These are phyloP conservation scores for Trametes hirsuta DNA, from an alignment of 1,284 basidiomycete species.

Conservation along the genomic window DNA sequence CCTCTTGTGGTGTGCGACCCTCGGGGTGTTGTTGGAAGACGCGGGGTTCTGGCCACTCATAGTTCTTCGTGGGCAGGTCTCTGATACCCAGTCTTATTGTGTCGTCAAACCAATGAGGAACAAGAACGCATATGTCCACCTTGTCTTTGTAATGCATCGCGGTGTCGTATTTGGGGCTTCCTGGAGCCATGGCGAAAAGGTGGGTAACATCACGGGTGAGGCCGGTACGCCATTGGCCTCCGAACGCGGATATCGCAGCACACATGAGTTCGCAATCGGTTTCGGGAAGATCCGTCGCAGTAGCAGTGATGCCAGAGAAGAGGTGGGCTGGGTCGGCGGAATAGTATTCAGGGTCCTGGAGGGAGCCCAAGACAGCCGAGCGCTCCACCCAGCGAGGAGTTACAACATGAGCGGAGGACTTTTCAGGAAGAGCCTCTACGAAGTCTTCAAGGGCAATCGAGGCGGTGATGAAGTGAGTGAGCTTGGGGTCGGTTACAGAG, in stretches of 20 bases:
- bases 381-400: constrained; percentile 66
- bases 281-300: constrained; percentile 63
- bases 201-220: constrained; percentile 87
- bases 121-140: constrained; percentile 62
- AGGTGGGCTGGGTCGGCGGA: constrained; percentile 77
- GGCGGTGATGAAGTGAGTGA: constrained; percentile 34
- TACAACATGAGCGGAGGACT: constrained; percentile 25
- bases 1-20: constrained; percentile 28
- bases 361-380: constrained; percentile 56
- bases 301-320: constrained; percentile 82
- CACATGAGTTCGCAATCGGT: constrained; percentile 75
- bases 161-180: constrained; percentile 61
- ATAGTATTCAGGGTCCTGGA: constrained; percentile 63
- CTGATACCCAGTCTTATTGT: constrained; percentile 64
- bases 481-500: constrained; percentile 19
- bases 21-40: constrained; percentile 41
- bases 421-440: constrained; percentile 28
- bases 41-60: constrained; percentile 74
- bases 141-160: constrained; percentile 60
- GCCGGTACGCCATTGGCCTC: constrained; percentile 78
- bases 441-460: constrained; percentile 29
- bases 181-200: constrained; percentile 64
- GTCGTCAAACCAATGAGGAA: constrained; percentile 88
- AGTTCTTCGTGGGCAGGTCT: constrained; percentile 58
- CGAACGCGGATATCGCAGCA: constrained; percentile 74